Percentiles rank a stretch among this genome's conserved stretches.
phyloP scores from a whole-genome alignment of 164 flowering plant species.

The Houttuynia cordata region DNA sequence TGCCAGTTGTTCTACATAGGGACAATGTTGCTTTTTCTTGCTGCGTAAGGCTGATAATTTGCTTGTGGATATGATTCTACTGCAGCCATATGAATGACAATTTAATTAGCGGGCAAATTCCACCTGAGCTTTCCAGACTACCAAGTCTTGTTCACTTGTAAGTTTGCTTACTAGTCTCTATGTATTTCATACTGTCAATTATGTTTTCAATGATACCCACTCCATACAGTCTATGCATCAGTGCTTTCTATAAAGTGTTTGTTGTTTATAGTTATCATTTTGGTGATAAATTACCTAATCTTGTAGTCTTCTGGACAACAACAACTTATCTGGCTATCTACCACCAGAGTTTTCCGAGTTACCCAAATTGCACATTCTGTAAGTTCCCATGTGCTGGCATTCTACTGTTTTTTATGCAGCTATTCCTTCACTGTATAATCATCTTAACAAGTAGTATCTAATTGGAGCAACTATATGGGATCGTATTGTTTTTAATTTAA shows the following conservation, averaged over 20 bases:
- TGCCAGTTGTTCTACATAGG: conserved; percentile 20
- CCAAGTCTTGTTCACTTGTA: conserved; percentile 64
- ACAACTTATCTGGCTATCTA: conserved; percentile 79
- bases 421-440: neutral
- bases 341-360: conserved; percentile 64
- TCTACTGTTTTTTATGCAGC: neutral
- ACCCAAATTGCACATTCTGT: conserved; percentile 69
- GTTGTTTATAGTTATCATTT: conserved; percentile 2
- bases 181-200: neutral
- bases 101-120: conserved; percentile 69
- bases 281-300: neutral
- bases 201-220: neutral
- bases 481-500: neutral
- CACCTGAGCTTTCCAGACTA: conserved; percentile 47
- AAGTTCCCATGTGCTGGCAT: conserved; percentile 16
- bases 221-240: neutral
- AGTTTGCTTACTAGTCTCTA: conserved; percentile 16
- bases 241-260: neutral
- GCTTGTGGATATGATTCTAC: neutral
- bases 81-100: conserved; percentile 88
- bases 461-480: neutral
- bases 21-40: neutral
- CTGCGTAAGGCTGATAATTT: neutral
- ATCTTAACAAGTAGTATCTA: neutral
- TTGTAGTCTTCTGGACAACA: conserved; percentile 90